Conservation (phyloP, 2,329 filamentous ascomycete species). For the Aureobasidium zeae region DNA sequence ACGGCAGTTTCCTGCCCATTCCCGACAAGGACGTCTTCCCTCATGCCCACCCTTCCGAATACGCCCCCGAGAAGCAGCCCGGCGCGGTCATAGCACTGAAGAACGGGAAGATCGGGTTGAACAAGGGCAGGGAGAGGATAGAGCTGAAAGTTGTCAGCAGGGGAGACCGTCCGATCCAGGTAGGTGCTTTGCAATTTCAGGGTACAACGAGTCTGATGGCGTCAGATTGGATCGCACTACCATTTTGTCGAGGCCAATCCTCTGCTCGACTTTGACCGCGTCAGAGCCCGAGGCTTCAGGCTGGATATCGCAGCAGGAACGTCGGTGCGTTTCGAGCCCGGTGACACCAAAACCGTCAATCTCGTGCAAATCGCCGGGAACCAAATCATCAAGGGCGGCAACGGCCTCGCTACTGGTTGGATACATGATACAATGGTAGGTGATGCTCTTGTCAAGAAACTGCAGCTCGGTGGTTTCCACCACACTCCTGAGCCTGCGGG, state of each 20-base stretch:
- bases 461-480: conserved; percentile 67
- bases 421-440: conserved; percentile 55
- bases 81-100: conserved; percentile 70
- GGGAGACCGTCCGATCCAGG: conserved; percentile 84
- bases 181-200: conserved; percentile 28
- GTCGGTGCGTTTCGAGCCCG: conserved; percentile 87
- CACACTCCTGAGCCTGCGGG: conserved; percentile 60
- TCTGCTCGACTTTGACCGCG: conserved; percentile 77
- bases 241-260: conserved; percentile 96
- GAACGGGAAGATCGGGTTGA: conserved; percentile 56
- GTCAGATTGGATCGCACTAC: conserved; percentile 76
- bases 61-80: conserved; percentile 59
- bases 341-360: conserved; percentile 81
- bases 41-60: conserved; percentile 48
- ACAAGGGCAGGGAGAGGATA: conserved; percentile 64
- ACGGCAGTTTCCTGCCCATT: conserved; percentile 81
- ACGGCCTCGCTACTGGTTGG: conserved; percentile 62
- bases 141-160: conserved; percentile 69
- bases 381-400: conserved; percentile 74
- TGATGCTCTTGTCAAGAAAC: conserved; percentile 55
- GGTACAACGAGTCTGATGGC: background rate
- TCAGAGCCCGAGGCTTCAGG: conserved; percentile 70
- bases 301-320: conserved; percentile 88
- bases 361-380: conserved; percentile 81
- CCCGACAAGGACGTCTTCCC: conserved; percentile 62